A percentile compares a stretch with the other conserved stretches of the same genome.
Conservation (phyloP, 305 asterid genomes). For the Solanum hybrid region DNA sequence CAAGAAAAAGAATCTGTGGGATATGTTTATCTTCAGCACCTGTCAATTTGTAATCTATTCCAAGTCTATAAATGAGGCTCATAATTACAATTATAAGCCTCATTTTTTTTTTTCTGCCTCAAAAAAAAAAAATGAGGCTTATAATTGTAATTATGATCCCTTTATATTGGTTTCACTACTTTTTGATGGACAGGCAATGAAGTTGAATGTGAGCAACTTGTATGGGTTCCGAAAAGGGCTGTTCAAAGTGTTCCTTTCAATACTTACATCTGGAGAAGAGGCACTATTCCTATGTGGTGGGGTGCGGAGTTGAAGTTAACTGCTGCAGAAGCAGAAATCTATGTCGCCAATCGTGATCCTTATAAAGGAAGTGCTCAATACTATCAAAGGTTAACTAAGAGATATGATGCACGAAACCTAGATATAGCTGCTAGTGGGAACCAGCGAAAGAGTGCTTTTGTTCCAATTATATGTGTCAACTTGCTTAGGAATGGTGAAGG, state of each 20-base stretch:
- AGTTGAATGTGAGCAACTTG: slow-evolving; percentile 97
- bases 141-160: background rate
- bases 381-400: slow-evolving; percentile 81
- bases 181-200: slow-evolving; percentile 75
- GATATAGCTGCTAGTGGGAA: slow-evolving; percentile 50
- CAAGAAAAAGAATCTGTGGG: background rate
- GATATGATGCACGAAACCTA: slow-evolving; percentile 77
- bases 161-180: background rate
- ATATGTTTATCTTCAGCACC: background rate
- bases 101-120: too few species aligned
- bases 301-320: slow-evolving; percentile 97
- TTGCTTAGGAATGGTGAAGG: slow-evolving; percentile 86
- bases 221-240: slow-evolving; percentile 77
- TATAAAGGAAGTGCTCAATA: slow-evolving; percentile 86
- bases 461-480: slow-evolving; percentile 90
- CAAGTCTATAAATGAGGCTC: background rate
- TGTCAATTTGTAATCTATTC: background rate
- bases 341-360: slow-evolving; percentile 82
- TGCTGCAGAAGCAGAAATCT: slow-evolving; percentile 99
- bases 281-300: slow-evolving; percentile 99
- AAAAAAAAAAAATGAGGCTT: background rate
- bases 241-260: slow-evolving; percentile 87
- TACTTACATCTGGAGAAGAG: slow-evolving; percentile 94
- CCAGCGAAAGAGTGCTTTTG: slow-evolving; percentile 72
- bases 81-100: background rate